phyloP scores from a whole-genome alignment of 768 basidiomycete genomes.

The Auriscalpium vulgare region DNA sequence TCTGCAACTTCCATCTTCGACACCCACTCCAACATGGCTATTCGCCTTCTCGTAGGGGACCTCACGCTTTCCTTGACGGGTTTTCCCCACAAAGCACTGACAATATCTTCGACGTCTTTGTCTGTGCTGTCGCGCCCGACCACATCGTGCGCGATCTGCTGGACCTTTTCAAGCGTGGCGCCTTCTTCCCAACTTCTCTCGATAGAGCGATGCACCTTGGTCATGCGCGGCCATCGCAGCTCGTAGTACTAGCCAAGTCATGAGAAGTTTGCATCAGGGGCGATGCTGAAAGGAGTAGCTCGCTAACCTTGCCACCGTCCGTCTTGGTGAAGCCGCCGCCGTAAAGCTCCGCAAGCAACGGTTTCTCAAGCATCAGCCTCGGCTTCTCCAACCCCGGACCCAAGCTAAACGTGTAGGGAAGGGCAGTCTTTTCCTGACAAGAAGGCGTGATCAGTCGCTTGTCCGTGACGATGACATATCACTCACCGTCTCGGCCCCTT shows the following conservation, averaged over 20 bases:
- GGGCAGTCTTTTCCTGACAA: conserved; percentile 16
- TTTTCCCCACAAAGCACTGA: conserved; percentile 31
- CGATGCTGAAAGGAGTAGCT: not conserved
- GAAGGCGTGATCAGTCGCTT: not conserved
- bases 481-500: conserved; percentile 17
- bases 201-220: conserved; percentile 51
- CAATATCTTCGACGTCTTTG: conserved; percentile 46
- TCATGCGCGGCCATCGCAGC: conserved; percentile 74
- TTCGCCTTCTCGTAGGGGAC: conserved; percentile 32
- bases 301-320: conserved; percentile 43
- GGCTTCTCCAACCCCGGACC: conserved; percentile 44
- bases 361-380: conserved; percentile 45
- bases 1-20: conserved; percentile 28
- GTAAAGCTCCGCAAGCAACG: conserved; percentile 64
- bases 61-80: conserved; percentile 31
- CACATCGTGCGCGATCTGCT: conserved; percentile 44
- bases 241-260: conserved; percentile 56
- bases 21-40: conserved; percentile 33
- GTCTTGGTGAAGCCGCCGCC: conserved; percentile 81
- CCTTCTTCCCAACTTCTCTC: conserved; percentile 65
- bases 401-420: conserved; percentile 52
- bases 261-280: not conserved
- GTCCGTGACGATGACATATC: not conserved
- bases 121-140: conserved; percentile 44
- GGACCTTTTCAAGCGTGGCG: conserved; percentile 39